Evolutionary conservation across 257 asterid genomes (phyloP), one percentile per base, ranked within the genome.

Genomic region (Scutellaria minor): DNA sequence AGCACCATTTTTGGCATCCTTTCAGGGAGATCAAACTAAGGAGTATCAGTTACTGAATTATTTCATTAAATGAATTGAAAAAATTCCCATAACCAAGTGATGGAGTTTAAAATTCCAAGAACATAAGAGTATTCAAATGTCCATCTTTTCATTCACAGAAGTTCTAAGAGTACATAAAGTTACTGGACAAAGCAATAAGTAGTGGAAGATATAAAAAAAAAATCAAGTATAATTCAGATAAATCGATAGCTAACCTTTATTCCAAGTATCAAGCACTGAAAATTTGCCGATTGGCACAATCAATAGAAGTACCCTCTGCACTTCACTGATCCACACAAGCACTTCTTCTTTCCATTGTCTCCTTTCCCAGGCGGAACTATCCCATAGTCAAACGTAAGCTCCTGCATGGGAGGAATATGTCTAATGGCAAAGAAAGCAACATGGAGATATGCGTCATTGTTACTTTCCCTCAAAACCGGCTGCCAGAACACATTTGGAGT

Each of bases 371-470:
- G 78, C 45, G 84, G 73, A 78, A 80, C 78, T 72, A 83, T 65
- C 69, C 98, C 99, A 73, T 92, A 95, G 72, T 95, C 94, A 79
- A 50, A 90, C 5, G 90, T 88, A 71, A 95, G 83, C 87, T 95
- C 98, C 40, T 86, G 96, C 97, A 95, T 75, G 8, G 97, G 99
- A 64, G 99, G 99, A 62, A 95, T 82, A 67, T 92, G 98, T 3
- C 84, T 72, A 68, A 82, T 75, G 64, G 99, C 89, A 71, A 92
- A 95, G 85, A 95, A 87, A 22, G 86, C 99, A 75, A 95, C 75
- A 58, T 92, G 96, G 77, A 92, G 85, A 80, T 77, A 86, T 0
- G 81, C 79, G 12, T 85, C 96, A 65, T 71, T 80, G 81, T 86
- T 77, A 63, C 82, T 84, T 65, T 92, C 96, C 40, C 89, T 89